These are phyloP conservation scores for Paraurostyla sp. DNA, from an alignment of 73 alveolate genomes.

Conservation along the genomic window DNA sequence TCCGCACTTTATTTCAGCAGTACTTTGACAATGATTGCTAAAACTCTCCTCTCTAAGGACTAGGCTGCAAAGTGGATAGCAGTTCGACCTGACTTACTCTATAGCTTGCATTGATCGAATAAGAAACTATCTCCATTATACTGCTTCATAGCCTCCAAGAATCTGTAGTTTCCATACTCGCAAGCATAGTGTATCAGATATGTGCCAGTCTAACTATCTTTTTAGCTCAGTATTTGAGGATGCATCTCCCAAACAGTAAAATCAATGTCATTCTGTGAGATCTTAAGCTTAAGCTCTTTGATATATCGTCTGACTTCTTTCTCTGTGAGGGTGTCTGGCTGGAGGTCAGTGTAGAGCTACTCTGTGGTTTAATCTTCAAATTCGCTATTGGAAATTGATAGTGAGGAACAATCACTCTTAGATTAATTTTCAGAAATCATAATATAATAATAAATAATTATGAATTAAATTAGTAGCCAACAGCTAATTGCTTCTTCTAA, in stretches of 20 bases:
- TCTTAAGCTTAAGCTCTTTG: not conserved
- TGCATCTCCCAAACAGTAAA: not conserved
- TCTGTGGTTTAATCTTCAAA: not conserved
- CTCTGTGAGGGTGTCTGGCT: not conserved
- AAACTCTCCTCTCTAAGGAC: not conserved
- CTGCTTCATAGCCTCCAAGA: not conserved
- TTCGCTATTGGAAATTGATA: not conserved
- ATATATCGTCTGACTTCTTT: not conserved
- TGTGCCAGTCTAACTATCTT: not conserved
- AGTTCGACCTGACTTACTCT: conserved; percentile 12
- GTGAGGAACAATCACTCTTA: not conserved
- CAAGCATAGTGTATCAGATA: conserved; percentile 36
- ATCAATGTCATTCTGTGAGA: not conserved
- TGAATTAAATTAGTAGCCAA: conserved; percentile 50
- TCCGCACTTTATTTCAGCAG: not conserved
- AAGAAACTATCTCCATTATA: not conserved
- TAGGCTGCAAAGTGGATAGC: conserved; percentile 52
- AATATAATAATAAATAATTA: conserved; percentile 29
- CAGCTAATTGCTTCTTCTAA: conserved; percentile 55
- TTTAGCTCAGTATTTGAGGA: not conserved
- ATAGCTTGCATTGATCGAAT: not conserved
- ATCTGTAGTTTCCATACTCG: not conserved
- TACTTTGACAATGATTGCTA: not conserved
- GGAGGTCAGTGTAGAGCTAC: conserved; percentile 4
- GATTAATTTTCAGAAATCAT: conserved; percentile 38